Conservation (phyloP, 2,329 filamentous ascomycete genomes). For the Curvularia eragrostidis region DNA sequence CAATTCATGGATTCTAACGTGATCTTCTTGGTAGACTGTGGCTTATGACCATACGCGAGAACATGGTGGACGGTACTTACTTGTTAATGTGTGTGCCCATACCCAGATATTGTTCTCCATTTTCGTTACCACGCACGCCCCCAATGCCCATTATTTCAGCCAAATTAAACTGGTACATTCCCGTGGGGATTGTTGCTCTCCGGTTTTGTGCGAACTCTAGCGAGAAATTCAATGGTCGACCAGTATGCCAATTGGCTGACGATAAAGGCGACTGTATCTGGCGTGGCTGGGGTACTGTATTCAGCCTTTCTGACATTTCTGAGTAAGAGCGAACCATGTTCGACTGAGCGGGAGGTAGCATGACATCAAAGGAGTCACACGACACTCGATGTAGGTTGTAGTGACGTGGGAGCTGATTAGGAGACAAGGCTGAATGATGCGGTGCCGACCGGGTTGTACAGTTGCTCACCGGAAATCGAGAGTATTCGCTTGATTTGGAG, state of each 20-base stretch:
- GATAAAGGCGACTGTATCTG: neutral
- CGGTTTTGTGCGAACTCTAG: neutral
- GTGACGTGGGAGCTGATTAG: constrained; percentile 5
- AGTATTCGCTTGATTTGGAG: constrained; percentile 4
- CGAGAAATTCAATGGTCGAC: neutral
- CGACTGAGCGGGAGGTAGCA: neutral
- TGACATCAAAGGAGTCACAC: constrained; percentile 4
- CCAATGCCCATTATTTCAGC: neutral
- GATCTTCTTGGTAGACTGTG: neutral
- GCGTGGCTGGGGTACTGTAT: neutral
- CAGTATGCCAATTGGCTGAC: neutral
- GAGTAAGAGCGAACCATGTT: constrained; percentile 21
- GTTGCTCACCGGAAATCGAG: constrained; percentile 12
- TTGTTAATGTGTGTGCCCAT: constrained; percentile 1
- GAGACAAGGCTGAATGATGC: constrained; percentile 17
- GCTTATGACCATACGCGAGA: constrained; percentile 8
- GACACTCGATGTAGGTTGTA: constrained; percentile 1
- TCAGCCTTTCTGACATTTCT: constrained; percentile 2
- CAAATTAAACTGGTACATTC: constrained; percentile 4
- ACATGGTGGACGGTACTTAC: constrained; percentile 18
- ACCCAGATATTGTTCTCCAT: neutral
- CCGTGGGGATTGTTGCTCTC: neutral
- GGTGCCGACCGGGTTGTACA: constrained; percentile 23
- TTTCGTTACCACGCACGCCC: neutral
- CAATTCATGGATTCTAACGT: neutral